Percentiles rank a stretch among this genome's conserved stretches.
phyloP scores from a whole-genome alignment of 1,139 yeast genomes.

The Yamadazyma triangularis region DNA sequence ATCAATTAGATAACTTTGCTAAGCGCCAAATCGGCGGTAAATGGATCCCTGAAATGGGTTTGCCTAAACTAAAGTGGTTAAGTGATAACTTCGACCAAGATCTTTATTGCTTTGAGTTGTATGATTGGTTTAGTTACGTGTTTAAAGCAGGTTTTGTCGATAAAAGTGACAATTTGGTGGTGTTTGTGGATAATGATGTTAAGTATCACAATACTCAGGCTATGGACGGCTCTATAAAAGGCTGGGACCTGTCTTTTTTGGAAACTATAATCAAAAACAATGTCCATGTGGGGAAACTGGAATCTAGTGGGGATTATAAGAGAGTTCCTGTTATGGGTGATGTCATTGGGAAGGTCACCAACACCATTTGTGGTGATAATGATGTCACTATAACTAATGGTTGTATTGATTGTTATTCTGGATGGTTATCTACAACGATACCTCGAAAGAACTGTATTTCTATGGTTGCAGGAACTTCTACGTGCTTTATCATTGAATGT shows the following conservation, averaged over 20 bases:
- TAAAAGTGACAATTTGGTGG: slow-evolving; percentile 8
- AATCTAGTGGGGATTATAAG: slow-evolving; percentile 3
- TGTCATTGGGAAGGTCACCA: slow-evolving; percentile 14
- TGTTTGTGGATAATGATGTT: slow-evolving; percentile 5
- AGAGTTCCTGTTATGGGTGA: slow-evolving; percentile 16
- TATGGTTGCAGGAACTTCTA: slow-evolving; percentile 60
- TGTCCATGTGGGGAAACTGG: slow-evolving; percentile 16
- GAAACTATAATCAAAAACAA: slow-evolving; percentile 14
- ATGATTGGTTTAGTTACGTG: slow-evolving; percentile 44
- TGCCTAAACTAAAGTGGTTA: slow-evolving; percentile 46
- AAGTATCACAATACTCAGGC: slow-evolving; percentile 16
- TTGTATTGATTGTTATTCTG: slow-evolving; percentile 55
- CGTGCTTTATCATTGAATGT: slow-evolving; percentile 44
- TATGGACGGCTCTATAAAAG: slow-evolving; percentile 54
- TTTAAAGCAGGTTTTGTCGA: slow-evolving; percentile 28
- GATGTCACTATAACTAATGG: slow-evolving; percentile 34
- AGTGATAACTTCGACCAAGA: slow-evolving; percentile 17
- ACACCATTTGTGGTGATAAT: slow-evolving; percentile 3
- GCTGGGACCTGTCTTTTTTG: slow-evolving; percentile 38
- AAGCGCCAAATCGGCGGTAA: slow-evolving; percentile 36
- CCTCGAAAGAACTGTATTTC: slow-evolving; percentile 22
- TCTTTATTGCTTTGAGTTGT: slow-evolving; percentile 46
- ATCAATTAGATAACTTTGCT: slow-evolving; percentile 16
- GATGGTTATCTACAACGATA: slow-evolving; percentile 40
- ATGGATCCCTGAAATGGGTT: slow-evolving; percentile 53